A percentile compares a stretch with the other conserved stretches of the same genome.
These are phyloP conservation scores for Centaurea solstitialis DNA, from an alignment of 129 eudicot species.

Conservation along the genomic window DNA sequence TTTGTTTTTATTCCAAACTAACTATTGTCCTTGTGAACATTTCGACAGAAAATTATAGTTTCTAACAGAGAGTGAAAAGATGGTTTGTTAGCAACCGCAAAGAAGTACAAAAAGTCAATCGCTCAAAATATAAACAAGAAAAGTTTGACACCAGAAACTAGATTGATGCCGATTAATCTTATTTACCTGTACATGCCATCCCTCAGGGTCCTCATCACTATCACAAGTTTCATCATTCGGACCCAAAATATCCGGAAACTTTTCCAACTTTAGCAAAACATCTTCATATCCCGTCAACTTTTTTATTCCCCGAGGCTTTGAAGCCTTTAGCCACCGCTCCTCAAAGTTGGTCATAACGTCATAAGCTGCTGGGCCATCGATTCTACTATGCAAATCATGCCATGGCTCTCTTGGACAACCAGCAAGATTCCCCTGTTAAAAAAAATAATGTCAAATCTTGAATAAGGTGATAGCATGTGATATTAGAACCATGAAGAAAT, in stretches of 20 bases:
- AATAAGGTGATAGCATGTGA: background rate
- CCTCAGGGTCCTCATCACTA: constrained; percentile 59
- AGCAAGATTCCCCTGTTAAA: constrained; percentile 56
- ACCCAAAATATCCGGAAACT: constrained; percentile 68
- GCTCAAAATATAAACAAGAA: background rate
- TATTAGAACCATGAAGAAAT: background rate
- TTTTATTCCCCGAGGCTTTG: constrained; percentile 79
- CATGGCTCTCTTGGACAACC: constrained; percentile 99
- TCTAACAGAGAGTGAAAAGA: background rate
- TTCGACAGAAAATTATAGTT: no score
- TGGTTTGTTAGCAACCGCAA: background rate
- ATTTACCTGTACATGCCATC: constrained; percentile 84
- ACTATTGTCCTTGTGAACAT: background rate
- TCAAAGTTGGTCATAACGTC: constrained; percentile 82
- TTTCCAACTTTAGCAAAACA: constrained; percentile 61
- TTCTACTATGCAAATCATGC: constrained; percentile 92
- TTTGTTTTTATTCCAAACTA: background rate
- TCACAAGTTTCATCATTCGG: constrained; percentile 52
- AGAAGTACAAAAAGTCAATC: background rate
- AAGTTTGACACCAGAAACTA: background rate
- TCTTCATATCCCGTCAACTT: constrained; percentile 60
- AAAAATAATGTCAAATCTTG: constrained; percentile 16
- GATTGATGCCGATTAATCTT: background rate
- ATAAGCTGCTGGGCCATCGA: constrained; percentile 95
- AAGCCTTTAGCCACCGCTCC: constrained; percentile 84